Conservation (phyloP, 1,284 basidiomycete genomes). For the Ceratobasidium sp. region DNA sequence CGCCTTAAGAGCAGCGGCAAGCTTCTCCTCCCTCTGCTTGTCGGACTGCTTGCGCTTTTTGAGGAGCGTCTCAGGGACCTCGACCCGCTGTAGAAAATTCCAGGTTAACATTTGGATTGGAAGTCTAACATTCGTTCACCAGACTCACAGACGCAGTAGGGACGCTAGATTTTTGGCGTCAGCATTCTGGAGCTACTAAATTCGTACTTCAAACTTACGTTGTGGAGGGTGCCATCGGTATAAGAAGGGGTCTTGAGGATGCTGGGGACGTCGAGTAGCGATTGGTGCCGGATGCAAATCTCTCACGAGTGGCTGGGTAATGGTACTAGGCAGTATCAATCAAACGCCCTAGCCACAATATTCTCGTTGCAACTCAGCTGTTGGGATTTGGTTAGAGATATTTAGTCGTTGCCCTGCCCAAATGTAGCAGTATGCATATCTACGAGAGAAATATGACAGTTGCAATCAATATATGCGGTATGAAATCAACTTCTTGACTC, state of each 20-base stretch:
- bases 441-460: no score
- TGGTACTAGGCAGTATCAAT: constrained; percentile 13
- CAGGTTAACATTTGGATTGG: constrained; percentile 16
- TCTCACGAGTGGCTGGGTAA: constrained; percentile 19
- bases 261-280: constrained; percentile 39
- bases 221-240: constrained; percentile 71
- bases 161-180: constrained; percentile 40
- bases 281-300: constrained; percentile 33
- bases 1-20: constrained; percentile 84
- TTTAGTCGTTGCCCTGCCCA: no score
- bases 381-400: no score
- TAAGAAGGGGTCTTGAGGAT: constrained; percentile 60
- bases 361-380: no score
- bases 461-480: no score
- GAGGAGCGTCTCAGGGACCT: constrained; percentile 98
- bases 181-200: constrained; percentile 60
- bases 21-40: constrained; percentile 96
- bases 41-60: constrained; percentile 99
- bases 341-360: no score
- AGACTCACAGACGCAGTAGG: constrained; percentile 73
- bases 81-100: constrained; percentile 68
- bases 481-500: no score
- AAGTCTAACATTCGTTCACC: constrained; percentile 11
- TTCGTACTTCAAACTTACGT: constrained; percentile 61
- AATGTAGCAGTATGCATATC: no score